Evolutionary conservation across 1,284 basidiomycete species (phyloP), one percentile per base, ranked within the genome.

Genomic region (Laetiporus sulphureus): DNA sequence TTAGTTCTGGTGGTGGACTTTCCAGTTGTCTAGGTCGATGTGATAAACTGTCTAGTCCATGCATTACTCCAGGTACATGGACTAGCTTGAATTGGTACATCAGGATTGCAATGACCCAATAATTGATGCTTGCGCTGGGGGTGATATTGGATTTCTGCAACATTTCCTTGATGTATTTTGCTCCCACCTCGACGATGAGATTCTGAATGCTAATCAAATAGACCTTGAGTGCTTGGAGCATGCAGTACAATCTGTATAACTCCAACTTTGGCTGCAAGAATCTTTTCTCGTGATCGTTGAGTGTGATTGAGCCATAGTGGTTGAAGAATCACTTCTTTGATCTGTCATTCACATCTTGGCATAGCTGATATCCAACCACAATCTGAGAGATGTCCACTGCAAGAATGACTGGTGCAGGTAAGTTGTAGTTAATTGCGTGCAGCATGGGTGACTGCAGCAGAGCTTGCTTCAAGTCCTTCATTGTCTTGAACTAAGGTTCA

Each of bases 381-480:
- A 59, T 57, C 21, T 50, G 47, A 1, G 59, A 66, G 0, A 62
- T 54, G 48, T 68, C 61, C 4, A 62, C 60, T 0, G 60, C 50
- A 0, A 67, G 47, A 6, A 64, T 60, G 6, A 67, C 57, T 1
- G 42, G 41, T 0, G 32, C 25, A 6, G 67, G 67, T 6, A 64
- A 65, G 53, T 65, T 67, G 59, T 82, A 81, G 47, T 75, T 73
- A 60, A 80, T 74, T 0, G 72, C 35, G 22, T 34, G 30, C 3
- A 49, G 41, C 2, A 53, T 43, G 1, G 54, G 48, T 8, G 51
- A 52, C 3, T 35, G 19, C 5, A 44, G 8, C 0, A 62, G 32
- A 1, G 50, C 54, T 3, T 52, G 8, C 44, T 63, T 62, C 7
- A 62, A 44, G 2, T 46, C 25, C 4, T 53, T 45, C 36, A 50